A percentile compares a stretch with the other conserved stretches of the same genome.
Conservation (phyloP, 2,329 filamentous ascomycete species). For the Daldinia sp. region DNA sequence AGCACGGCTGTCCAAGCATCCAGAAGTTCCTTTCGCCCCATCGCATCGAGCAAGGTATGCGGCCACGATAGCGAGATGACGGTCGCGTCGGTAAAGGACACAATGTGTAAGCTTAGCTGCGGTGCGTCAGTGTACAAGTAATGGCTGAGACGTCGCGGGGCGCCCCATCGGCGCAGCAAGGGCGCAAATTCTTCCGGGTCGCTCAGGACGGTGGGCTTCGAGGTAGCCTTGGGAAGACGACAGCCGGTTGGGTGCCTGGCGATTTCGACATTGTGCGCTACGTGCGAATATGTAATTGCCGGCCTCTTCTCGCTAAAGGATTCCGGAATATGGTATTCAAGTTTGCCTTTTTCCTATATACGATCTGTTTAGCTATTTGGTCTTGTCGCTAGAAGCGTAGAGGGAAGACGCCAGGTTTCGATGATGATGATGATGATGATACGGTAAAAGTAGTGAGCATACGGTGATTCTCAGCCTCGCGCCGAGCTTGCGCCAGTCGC, state of each 20-base stretch:
- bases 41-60: conserved; percentile 58
- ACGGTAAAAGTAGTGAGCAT: conserved; percentile 10
- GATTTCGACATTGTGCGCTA: conserved; percentile 48
- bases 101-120: conserved; percentile 57
- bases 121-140: conserved; percentile 54
- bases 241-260: conserved; percentile 52
- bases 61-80: conserved; percentile 56
- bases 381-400: neutral
- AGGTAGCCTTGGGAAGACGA: conserved; percentile 47
- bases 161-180: conserved; percentile 39
- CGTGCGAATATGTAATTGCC: conserved; percentile 52
- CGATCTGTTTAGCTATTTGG: conserved; percentile 7
- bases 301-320: conserved; percentile 51
- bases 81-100: conserved; percentile 59
- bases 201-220: conserved; percentile 43
- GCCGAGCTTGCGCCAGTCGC: conserved; percentile 56
- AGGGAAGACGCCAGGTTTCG: neutral
- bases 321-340: conserved; percentile 54
- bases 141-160: conserved; percentile 49
- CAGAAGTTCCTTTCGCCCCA: conserved; percentile 54
- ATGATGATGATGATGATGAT: neutral
- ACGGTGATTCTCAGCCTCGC: conserved; percentile 54
- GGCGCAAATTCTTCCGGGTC: conserved; percentile 40
- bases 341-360: conserved; percentile 40
- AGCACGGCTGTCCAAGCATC: conserved; percentile 57